Conservation (phyloP, 2,329 filamentous ascomycete species). For the Metarhizium guizhouense region DNA sequence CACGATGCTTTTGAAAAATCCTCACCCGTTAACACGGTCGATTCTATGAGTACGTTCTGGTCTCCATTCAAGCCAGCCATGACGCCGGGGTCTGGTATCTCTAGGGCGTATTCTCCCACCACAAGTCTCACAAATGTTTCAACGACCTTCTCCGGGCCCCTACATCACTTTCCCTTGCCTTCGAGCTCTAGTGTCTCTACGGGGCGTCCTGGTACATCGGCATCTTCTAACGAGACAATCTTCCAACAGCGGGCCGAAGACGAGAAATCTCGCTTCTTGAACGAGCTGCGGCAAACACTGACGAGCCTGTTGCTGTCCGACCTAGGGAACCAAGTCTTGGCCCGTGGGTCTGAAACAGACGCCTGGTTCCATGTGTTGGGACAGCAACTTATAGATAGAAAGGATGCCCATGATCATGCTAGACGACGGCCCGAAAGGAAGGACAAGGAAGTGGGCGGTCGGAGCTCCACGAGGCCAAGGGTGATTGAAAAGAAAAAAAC, state of each 20-base stretch:
- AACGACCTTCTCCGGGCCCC: constrained; percentile 35
- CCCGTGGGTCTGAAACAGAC: constrained; percentile 88
- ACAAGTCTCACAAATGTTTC: constrained; percentile 52
- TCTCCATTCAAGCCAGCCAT: constrained; percentile 70
- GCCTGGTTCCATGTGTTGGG: constrained; percentile 69
- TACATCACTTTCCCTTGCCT: constrained; percentile 30
- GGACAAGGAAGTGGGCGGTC: constrained; percentile 29
- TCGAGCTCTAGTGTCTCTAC: constrained; percentile 38
- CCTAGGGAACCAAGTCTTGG: constrained; percentile 75
- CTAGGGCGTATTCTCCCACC: constrained; percentile 51
- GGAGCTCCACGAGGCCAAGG: constrained; percentile 38
- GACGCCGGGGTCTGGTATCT: constrained; percentile 51
- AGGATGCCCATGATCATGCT: constrained; percentile 43
- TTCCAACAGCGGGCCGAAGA: constrained; percentile 52
- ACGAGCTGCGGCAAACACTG: constrained; percentile 67
- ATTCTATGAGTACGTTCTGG: constrained; percentile 78
- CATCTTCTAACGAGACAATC: constrained; percentile 59
- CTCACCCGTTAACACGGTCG: constrained; percentile 62
- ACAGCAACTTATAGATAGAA: constrained; percentile 55
- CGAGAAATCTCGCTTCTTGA: constrained; percentile 70
- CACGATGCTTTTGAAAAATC: constrained; percentile 62
- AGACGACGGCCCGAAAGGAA: constrained; percentile 31
- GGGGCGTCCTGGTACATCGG: constrained; percentile 55
- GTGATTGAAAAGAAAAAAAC: constrained; percentile 59
- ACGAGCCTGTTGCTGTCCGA: constrained; percentile 84